These are phyloP conservation scores for Tetrastigma voinierianum DNA, from an alignment of 164 flowering plant genomes.

Conservation along the genomic window DNA sequence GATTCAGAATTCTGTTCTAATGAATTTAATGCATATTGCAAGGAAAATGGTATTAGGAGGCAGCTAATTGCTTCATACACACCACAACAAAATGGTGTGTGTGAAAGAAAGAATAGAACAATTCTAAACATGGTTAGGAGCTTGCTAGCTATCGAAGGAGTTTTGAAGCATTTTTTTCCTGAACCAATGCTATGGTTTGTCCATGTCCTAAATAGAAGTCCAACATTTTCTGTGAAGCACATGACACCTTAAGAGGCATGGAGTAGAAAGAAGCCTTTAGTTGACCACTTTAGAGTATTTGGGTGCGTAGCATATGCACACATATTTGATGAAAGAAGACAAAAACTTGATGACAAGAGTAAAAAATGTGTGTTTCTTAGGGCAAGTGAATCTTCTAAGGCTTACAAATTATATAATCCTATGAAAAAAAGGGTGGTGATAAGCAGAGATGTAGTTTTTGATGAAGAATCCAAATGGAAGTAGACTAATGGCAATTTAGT, in stretches of 20 bases:
- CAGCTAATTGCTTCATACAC: neutral
- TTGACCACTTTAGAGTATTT: too few relatives aligned
- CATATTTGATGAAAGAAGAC: too few relatives aligned
- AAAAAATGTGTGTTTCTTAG: too few relatives aligned
- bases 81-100: conserved; percentile 2
- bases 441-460: neutral
- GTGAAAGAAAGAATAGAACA: conserved; percentile 4
- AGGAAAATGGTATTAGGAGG: neutral
- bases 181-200: neutral
- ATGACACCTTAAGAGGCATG: too few relatives aligned
- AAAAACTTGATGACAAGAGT: too few relatives aligned
- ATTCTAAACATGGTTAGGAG: conserved; percentile 13
- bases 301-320: too few relatives aligned
- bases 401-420: neutral
- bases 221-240: too few relatives aligned
- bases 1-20: neutral
- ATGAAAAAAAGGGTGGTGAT: neutral
- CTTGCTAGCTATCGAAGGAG: conserved; percentile 6
- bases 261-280: too few relatives aligned
- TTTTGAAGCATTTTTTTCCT: neutral
- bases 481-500: too few relatives aligned
- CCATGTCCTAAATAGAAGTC: too few relatives aligned
- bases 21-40: conserved; percentile 9
- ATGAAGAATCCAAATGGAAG: too few relatives aligned
- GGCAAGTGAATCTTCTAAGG: neutral